Percentiles rank a stretch among this genome's conserved stretches.
phyloP scores from a whole-genome alignment of 306 rosid species.

The Rosa lucieae region DNA sequence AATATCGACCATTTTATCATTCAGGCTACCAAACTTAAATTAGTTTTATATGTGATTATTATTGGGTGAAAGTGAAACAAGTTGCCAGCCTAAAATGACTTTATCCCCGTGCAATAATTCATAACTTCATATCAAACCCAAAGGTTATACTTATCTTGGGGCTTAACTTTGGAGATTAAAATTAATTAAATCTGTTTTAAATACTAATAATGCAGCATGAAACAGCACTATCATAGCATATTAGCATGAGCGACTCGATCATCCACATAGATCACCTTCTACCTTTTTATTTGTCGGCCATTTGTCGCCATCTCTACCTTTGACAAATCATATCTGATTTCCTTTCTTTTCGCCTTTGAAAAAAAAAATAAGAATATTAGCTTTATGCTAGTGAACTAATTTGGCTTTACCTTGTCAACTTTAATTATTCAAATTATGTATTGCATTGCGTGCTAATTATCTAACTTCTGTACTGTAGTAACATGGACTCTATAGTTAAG shows the following conservation, averaged over 20 bases:
- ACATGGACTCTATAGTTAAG: constrained; percentile 8
- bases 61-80: constrained; percentile 32
- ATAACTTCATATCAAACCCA: constrained; percentile 20
- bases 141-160: constrained; percentile 31
- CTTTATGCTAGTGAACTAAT: constrained; percentile 1
- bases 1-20: neutral
- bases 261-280: constrained; percentile 40
- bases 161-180: constrained; percentile 28
- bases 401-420: constrained; percentile 7
- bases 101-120: constrained; percentile 41
- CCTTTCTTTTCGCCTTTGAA: neutral
- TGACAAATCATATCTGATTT: neutral
- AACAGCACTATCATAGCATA: constrained; percentile 43
- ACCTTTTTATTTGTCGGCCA: constrained; percentile 57
- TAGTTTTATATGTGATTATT: constrained; percentile 36
- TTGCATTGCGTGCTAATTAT: constrained; percentile 13
- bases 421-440: neutral
- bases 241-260: constrained; percentile 30
- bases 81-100: constrained; percentile 51
- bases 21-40: constrained; percentile 10
- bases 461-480: neutral
- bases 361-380: neutral
- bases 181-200: constrained; percentile 15
- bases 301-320: constrained; percentile 38
- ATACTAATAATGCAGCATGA: constrained; percentile 29